A percentile compares a stretch with the other conserved stretches of the same genome.
These are phyloP conservation scores for Nannochloris sp. DNA, from an alignment of 139 green algal species.

Conservation along the genomic window DNA sequence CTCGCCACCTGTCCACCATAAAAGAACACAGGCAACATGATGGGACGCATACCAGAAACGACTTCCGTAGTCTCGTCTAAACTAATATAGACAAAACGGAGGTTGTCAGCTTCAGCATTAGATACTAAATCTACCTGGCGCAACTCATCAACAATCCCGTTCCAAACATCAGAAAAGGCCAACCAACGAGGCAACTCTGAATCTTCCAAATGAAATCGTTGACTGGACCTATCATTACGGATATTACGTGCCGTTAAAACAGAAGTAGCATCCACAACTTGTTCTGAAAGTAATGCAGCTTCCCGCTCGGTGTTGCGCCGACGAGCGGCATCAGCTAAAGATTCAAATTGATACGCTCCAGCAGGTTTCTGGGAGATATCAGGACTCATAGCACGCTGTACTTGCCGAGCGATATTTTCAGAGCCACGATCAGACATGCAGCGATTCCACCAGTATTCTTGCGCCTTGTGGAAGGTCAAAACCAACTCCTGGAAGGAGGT, in stretches of 20 bases:
- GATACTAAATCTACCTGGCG: conserved; percentile 28
- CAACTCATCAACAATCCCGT: conserved; percentile 37
- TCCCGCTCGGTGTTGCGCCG: neutral
- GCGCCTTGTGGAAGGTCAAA: conserved; percentile 36
- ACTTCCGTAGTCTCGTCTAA: conserved; percentile 26
- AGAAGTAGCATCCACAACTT: conserved; percentile 2
- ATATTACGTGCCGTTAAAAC: neutral
- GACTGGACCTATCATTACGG: neutral
- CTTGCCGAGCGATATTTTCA: neutral
- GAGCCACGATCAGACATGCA: conserved; percentile 8
- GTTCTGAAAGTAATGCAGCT: neutral
- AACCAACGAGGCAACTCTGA: conserved; percentile 27
- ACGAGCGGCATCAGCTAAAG: neutral
- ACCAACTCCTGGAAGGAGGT: conserved; percentile 39
- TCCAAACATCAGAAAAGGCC: conserved; percentile 42
- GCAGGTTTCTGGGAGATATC: neutral
- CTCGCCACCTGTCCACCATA: conserved; percentile 53
- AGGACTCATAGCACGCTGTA: neutral
- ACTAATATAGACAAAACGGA: conserved; percentile 37
- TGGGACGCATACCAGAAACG: conserved; percentile 47
- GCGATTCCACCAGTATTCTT: conserved; percentile 25
- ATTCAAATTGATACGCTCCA: conserved; percentile 2
- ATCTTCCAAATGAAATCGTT: conserved; percentile 12
- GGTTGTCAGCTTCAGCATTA: conserved; percentile 28
- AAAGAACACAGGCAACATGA: conserved; percentile 67